Percentiles rank a stretch among this genome's conserved stretches.
Conservation (phyloP, 768 basidiomycete genomes). For the Russula sp. region DNA sequence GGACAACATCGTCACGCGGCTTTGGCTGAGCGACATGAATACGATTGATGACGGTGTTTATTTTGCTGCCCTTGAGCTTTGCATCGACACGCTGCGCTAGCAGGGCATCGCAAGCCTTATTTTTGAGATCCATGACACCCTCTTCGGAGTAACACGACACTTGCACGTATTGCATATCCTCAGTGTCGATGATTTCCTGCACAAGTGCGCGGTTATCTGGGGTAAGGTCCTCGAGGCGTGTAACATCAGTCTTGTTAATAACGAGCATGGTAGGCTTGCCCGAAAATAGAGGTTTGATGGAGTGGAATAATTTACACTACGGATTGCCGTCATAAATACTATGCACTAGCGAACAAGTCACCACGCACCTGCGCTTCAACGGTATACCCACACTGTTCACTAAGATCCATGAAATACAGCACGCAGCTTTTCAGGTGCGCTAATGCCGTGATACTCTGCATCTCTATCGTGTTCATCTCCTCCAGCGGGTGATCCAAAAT, state of each 20-base stretch:
- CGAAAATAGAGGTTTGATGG: constrained; percentile 94
- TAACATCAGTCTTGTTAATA: constrained; percentile 97
- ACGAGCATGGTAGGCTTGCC: constrained; percentile 93
- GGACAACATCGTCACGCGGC: constrained; percentile 81
- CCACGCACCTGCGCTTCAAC: constrained; percentile 85
- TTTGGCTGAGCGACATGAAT: constrained; percentile 94
- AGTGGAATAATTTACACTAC: constrained; percentile 97
- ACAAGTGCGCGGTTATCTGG: constrained; percentile 73
- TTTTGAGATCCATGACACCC: constrained; percentile 96
- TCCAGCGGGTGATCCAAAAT: constrained; percentile 97
- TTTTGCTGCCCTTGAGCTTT: constrained; percentile 91
- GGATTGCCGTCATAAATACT: constrained; percentile 5
- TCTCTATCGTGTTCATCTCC: constrained; percentile 99
- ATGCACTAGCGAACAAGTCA: not conserved
- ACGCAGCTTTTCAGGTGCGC: constrained; percentile 93
- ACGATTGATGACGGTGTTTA: constrained; percentile 88
- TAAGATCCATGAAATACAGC: constrained; percentile 98
- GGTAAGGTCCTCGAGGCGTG: constrained; percentile 76
- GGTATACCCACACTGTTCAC: constrained; percentile 96
- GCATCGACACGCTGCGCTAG: constrained; percentile 91
- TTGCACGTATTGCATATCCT: constrained; percentile 70
- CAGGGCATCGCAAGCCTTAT: constrained; percentile 90
- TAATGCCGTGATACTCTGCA: constrained; percentile 98
- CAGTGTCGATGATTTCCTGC: constrained; percentile 75
- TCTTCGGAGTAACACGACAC: constrained; percentile 96